These are phyloP conservation scores for Tremella mesenterica DNA, from an alignment of 768 basidiomycete genomes.

Conservation along the genomic window DNA sequence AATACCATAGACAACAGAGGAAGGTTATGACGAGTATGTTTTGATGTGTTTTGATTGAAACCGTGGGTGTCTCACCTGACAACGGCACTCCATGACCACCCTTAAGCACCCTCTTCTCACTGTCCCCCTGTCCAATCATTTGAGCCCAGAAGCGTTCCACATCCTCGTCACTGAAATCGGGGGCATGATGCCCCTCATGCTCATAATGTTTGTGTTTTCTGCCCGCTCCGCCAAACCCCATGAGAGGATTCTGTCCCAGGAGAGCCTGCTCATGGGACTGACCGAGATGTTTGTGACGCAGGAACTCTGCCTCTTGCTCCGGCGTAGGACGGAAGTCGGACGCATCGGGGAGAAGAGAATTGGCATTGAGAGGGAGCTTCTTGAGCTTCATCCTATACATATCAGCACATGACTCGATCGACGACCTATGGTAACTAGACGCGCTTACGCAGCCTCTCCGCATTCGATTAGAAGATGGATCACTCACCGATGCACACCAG, in stretches of 20 bases:
- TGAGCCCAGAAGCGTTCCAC: slow-evolving; percentile 48
- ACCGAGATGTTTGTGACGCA: slow-evolving; percentile 87
- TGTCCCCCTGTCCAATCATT: slow-evolving; percentile 29
- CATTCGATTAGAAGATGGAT: no score
- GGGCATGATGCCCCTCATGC: slow-evolving; percentile 52
- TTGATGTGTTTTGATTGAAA: not conserved
- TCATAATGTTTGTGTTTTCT: slow-evolving; percentile 51
- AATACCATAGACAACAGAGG: no score
- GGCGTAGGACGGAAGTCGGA: slow-evolving; percentile 49
- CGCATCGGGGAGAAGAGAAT: slow-evolving; percentile 49
- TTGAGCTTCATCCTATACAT: slow-evolving; percentile 69
- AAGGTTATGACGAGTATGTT: no score
- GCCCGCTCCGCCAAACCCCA: slow-evolving; percentile 57
- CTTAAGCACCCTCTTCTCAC: slow-evolving; percentile 45
- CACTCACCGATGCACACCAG: slow-evolving; percentile 44
- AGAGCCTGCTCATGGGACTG: slow-evolving; percentile 43
- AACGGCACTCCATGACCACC: slow-evolving; percentile 83
- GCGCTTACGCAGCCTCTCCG: no score
- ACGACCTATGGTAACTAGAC: no score
- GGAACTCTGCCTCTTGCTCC: slow-evolving; percentile 61
- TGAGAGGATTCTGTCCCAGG: slow-evolving; percentile 51
- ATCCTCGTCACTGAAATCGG: not conserved
- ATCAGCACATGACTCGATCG: slow-evolving; percentile 29
- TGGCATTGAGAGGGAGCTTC: slow-evolving; percentile 56
- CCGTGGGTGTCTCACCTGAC: slow-evolving; percentile 57